phyloP scores from a whole-genome alignment of 2,329 filamentous ascomycete genomes.

The Aspergillus fumigatiaffinis region DNA sequence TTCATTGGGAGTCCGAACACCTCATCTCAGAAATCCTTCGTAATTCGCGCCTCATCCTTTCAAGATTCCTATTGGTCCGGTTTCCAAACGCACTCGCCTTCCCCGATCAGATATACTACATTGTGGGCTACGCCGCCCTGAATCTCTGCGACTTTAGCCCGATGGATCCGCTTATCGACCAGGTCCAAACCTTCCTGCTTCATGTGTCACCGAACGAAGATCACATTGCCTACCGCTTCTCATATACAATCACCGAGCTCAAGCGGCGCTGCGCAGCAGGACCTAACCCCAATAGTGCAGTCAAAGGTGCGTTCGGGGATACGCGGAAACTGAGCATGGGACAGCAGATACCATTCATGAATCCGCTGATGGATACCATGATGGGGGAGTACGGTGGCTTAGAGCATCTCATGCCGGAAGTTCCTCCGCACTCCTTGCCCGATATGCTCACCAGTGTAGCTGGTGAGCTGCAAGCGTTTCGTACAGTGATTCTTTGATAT shows the following conservation, averaged over 20 bases:
- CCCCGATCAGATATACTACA: conserved; percentile 31
- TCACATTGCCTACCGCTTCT: conserved; percentile 31
- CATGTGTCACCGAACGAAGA: conserved; percentile 31
- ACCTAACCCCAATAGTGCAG: conserved; percentile 12
- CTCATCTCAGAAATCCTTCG: conserved; percentile 26
- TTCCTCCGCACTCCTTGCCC: conserved; percentile 10
- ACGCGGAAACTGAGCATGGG: conserved; percentile 20
- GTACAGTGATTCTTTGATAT: background rate
- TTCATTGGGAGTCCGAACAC: conserved; percentile 23
- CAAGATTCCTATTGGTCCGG: conserved; percentile 26
- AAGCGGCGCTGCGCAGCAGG: conserved; percentile 26
- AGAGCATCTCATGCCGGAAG: conserved; percentile 23
- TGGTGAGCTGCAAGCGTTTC: background rate
- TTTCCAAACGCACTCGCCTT: conserved; percentile 24
- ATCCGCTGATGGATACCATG: conserved; percentile 19
- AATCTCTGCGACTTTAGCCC: conserved; percentile 33
- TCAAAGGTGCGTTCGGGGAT: conserved; percentile 11
- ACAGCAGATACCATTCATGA: conserved; percentile 21
- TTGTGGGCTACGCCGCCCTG: conserved; percentile 33
- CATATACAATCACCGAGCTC: conserved; percentile 28
- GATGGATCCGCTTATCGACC: conserved; percentile 29
- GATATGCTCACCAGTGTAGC: conserved; percentile 10
- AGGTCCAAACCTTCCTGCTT: conserved; percentile 30
- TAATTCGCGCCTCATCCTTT: conserved; percentile 28
- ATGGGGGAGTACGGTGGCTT: conserved; percentile 23